These are phyloP conservation scores for Euphorbia schlechtendalii DNA, from an alignment of 441 rosid genomes.

Conservation along the genomic window DNA sequence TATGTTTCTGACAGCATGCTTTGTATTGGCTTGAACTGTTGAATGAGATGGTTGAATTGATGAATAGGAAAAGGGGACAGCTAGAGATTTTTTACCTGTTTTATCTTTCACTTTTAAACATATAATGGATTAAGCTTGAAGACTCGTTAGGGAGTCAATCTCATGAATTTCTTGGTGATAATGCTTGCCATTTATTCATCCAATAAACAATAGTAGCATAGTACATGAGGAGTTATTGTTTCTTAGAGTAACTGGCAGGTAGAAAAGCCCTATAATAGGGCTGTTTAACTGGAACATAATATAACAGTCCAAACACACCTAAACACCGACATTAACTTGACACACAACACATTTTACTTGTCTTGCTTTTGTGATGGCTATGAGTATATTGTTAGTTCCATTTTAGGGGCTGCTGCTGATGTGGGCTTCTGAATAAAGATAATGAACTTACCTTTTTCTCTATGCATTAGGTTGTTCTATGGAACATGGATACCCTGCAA, in stretches of 20 bases:
- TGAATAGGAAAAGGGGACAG: not conserved
- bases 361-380: slow-evolving; percentile 1
- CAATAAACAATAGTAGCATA: not conserved
- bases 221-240: not conserved
- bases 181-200: not conserved
- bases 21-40: not conserved
- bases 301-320: not conserved
- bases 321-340: not conserved
- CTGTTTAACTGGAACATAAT: not conserved
- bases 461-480: slow-evolving; percentile 44
- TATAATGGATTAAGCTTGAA: not conserved
- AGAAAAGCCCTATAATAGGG: not conserved
- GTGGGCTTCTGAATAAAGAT: slow-evolving; percentile 6
- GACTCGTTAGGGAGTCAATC: not conserved
- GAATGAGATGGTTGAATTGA: not conserved
- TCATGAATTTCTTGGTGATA: not conserved
- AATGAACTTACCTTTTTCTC: slow-evolving; percentile 6
- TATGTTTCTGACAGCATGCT: not conserved
- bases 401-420: not conserved
- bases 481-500: slow-evolving; percentile 67
- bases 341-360: not conserved
- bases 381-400: not conserved
- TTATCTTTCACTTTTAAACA: not conserved
- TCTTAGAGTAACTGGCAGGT: not conserved
- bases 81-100: not conserved